Base-by-base conservation (phyloP, 345 rosid species). In the Crucihimalaya himalaica region DNA sequence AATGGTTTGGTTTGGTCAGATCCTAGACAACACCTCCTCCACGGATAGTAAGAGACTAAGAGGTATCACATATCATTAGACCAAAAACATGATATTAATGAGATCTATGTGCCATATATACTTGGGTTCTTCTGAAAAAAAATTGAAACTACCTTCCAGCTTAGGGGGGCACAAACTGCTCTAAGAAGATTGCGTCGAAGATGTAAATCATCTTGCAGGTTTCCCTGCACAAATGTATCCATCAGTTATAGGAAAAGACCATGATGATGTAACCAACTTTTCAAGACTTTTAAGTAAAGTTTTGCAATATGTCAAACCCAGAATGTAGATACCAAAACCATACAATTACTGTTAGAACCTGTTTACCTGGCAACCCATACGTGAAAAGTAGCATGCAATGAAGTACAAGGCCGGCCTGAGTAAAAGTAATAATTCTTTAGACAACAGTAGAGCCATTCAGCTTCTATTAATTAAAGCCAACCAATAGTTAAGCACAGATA, bases 291-390 rank as follows among this genome's bases (percentile, higher is more conserved):
- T 23, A 52, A 28, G 16, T 35, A 35, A 40, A 15, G 63, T 60
- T 50, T n/a, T 42, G 35, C 20, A 66, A 59, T 61, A 56, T 40
- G 23, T 37, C 31, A 74, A 66, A 23, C 25, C 39, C 13, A 37
- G 18, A 34, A 46, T 27, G 66, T 68, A 66, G 58, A 73, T 8
- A 75, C 68, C 46, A 31, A 52, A 42, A 52, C 31, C 63, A 68
- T 51, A 68, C 50, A 40, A 39, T 11, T 54, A 48, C 57, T 55
- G 63, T 46, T 46, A 73, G 47, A 60, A 77, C 19, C 51, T 31
- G 86, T 87, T 88, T 84, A 87, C 97, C 79, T 94, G 97, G 79
- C 91, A 87, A 70, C 87, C 89, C 81, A 85, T 89, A 63, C 83
- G 83, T 60, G 96, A 87, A 85, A 88, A 89, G 81, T 88, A 94